Evolutionary conservation across 345 rosid species (phyloP), one percentile per base, ranked within the genome.

Genomic region (Citrus glauca): DNA sequence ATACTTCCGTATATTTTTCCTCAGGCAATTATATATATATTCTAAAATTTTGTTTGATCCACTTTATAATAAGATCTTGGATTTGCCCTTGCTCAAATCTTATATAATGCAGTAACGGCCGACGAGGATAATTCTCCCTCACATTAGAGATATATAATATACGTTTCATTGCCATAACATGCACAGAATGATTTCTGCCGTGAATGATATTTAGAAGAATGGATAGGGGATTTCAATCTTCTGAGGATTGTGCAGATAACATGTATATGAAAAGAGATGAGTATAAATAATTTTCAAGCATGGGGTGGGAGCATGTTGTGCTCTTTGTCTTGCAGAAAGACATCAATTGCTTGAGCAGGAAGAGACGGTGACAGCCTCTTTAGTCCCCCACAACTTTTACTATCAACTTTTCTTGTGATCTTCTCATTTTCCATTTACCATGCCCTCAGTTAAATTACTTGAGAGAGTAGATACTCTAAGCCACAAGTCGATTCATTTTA

Each of bases 331-430:
- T 67, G 80, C 73, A 83, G 75, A 75, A 72, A 77, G n/a, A 24
- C 80, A 77, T 78, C 69, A 78, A 77, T 38, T 75, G 42, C 81
- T 30, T 53, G 42, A 72, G 71, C 65, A 74, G 81, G 71, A 50
- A 37, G 7, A 72, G 79, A 79, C 69, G 64, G 25, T 45, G 81
- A 79, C 76, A 72, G 14, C 22, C 56, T 4, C 56, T 50, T 45
- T 20, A 60, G 75, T 69, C 78, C 78, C 79, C 82, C 81, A 69
- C 75, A 55, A 68, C 69, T 33, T 53, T 65, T 42, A 19, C 48
- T 65, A 56, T 19, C n/a, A 65, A 25, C 62, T 17, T 13, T 64
- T 68, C 10, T 38, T 67, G 24, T 60, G 17, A 30, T 48, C 74
- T 35, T 59, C 20, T 27, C 40, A 27, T 60, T 61, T 32, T 27